phyloP scores from a whole-genome alignment of 345 rosid genomes.

The Syzygium grande region DNA sequence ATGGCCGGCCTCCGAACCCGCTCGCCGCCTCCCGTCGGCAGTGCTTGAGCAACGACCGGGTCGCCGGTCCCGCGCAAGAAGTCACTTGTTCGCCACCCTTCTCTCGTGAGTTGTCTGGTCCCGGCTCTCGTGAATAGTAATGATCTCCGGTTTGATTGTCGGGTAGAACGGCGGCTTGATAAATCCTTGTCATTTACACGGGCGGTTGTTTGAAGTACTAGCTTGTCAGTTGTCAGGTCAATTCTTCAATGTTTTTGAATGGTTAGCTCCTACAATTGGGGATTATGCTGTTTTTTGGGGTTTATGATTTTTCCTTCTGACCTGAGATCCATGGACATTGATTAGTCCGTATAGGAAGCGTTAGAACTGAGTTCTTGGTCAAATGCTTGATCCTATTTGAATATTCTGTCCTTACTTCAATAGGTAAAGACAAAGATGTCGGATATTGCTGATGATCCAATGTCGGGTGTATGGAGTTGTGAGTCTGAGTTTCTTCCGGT shows the following conservation, averaged over 20 bases:
- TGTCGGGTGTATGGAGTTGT: constrained; percentile 20
- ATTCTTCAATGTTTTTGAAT: neutral
- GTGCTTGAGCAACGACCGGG: constrained; percentile 19
- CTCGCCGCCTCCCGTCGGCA: constrained; percentile 16
- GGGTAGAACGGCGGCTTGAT: neutral
- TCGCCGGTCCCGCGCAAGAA: constrained; percentile 26
- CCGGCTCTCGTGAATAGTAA: neutral
- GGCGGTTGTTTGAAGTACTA: neutral
- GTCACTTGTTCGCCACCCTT: constrained; percentile 62
- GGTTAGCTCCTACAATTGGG: neutral
- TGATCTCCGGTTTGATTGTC: neutral
- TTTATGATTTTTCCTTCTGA: neutral
- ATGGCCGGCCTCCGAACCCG: constrained; percentile 69
- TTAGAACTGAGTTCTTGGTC: neutral
- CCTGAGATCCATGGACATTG: neutral
- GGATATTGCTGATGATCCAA: constrained; percentile 32
- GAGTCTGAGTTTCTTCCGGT: constrained; percentile 40
- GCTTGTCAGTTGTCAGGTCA: neutral
- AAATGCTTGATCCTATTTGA: neutral
- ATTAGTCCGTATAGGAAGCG: neutral
- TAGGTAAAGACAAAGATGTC: constrained; percentile 53
- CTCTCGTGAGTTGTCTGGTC: constrained; percentile 43
- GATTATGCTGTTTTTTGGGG: neutral
- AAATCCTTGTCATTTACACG: neutral
- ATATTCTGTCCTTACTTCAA: constrained; percentile 1